Conservation (phyloP, 2,329 filamentous ascomycete species). For the Niveomyces coronatus region DNA sequence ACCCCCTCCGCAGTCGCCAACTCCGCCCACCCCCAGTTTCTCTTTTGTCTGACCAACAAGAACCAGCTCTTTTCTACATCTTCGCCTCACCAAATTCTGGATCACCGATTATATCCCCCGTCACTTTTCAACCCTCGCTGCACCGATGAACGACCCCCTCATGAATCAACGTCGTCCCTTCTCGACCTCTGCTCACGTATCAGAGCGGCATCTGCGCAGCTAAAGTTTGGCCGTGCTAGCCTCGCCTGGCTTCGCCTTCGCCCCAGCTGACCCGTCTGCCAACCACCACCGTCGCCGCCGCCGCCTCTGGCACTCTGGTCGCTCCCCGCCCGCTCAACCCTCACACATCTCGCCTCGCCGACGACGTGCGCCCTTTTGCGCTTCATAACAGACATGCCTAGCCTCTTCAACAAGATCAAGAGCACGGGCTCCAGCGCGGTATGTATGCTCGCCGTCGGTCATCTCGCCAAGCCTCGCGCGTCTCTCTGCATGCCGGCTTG, state of each 20-base stretch:
- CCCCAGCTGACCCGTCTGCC: slow-evolving; percentile 4
- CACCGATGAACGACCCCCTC: neutral
- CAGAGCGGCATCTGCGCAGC: slow-evolving; percentile 3
- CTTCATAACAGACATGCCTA: slow-evolving; percentile 34
- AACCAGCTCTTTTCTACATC: too few relatives aligned
- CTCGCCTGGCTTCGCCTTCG: slow-evolving; percentile 6
- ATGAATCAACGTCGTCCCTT: neutral
- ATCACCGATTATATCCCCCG: neutral
- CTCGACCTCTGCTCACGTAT: neutral
- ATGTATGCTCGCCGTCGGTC: slow-evolving; percentile 23
- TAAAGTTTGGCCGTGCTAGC: slow-evolving; percentile 5
- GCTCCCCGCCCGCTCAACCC: neutral
- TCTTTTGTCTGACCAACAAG: slow-evolving; percentile 1
- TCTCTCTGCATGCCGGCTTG: slow-evolving; percentile 39
- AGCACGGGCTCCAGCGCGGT: slow-evolving; percentile 42
- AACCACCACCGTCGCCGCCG: slow-evolving; percentile 6
- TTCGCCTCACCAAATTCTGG: too few relatives aligned
- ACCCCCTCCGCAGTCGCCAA: slow-evolving; percentile 4
- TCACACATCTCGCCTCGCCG: slow-evolving; percentile 12
- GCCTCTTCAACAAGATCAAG: slow-evolving; percentile 51
- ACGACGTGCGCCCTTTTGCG: slow-evolving; percentile 12
- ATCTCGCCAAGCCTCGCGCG: slow-evolving; percentile 1
- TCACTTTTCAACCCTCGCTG: neutral
- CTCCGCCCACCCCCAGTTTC: slow-evolving; percentile 3
- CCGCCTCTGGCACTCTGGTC: slow-evolving; percentile 2